Percentiles rank a stretch among this genome's conserved stretches.
Conservation (phyloP, 73 alveolate genomes). For the Paramecium sonneborni region DNA sequence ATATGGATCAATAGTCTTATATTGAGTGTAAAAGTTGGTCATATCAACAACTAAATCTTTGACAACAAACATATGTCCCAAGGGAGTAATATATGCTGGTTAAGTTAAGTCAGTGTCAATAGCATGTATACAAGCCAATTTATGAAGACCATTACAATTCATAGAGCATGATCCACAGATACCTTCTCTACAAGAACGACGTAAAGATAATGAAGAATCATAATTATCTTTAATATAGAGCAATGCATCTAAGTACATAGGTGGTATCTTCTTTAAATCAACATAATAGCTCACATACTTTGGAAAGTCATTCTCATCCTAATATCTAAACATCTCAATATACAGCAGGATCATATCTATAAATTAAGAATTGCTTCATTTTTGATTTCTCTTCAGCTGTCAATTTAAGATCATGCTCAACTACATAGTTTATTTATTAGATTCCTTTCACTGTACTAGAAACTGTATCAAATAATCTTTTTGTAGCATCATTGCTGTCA, state of each 20-base stretch:
- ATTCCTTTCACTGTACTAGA: slow-evolving; percentile 66
- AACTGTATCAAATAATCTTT: slow-evolving; percentile 13
- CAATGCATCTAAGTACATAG: slow-evolving; percentile 93
- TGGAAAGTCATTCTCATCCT: slow-evolving; percentile 69
- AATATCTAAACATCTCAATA: not conserved
- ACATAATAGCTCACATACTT: slow-evolving; percentile 84
- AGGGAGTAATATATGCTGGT: slow-evolving; percentile 87
- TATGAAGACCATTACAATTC: slow-evolving; percentile 95
- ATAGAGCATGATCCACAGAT: slow-evolving; percentile 98
- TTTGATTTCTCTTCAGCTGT: slow-evolving; percentile 63
- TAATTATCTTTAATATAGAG: slow-evolving; percentile 89
- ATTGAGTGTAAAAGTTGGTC: slow-evolving; percentile 96
- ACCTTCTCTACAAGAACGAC: slow-evolving; percentile 97
- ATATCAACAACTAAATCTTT: slow-evolving; percentile 96
- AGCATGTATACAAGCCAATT: slow-evolving; percentile 91
- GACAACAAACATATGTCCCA: slow-evolving; percentile 92
- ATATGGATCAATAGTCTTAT: slow-evolving; percentile 96
- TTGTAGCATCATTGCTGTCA: slow-evolving; percentile 33
- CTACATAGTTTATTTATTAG: slow-evolving; percentile 68
- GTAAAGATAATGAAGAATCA: slow-evolving; percentile 93
- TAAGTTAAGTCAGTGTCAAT: slow-evolving; percentile 70
- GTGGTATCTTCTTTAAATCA: slow-evolving; percentile 87
- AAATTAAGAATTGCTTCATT: slow-evolving; percentile 65
- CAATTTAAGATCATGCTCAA: slow-evolving; percentile 60
- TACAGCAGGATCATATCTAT: slow-evolving; percentile 73